A percentile compares a stretch with the other conserved stretches of the same genome.
phyloP scores from a whole-genome alignment of 139 green algal species.

The Astrephomene gubernaculifera region DNA sequence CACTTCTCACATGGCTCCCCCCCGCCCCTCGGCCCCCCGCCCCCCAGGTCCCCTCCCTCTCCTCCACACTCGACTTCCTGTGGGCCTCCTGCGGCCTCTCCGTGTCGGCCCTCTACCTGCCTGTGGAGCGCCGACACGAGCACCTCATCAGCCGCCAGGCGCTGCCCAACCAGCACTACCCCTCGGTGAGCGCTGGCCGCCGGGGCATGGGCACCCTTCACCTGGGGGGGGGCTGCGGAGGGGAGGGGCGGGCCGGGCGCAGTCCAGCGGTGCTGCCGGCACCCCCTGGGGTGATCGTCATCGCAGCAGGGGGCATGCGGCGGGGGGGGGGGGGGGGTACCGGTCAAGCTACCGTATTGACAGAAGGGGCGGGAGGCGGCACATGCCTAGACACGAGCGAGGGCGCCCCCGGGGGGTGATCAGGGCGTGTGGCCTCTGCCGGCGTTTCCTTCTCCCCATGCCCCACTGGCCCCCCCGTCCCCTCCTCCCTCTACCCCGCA shows the following conservation, averaged over 20 bases:
- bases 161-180: constrained; percentile 63
- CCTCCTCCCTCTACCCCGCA: neutral
- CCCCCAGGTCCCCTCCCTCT: constrained; percentile 22
- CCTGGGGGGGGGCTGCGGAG: neutral
- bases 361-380: too few relatives aligned
- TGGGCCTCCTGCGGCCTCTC: constrained; percentile 50
- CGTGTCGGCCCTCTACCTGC: constrained; percentile 40
- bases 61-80: constrained; percentile 63
- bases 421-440: too few relatives aligned
- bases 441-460: neutral
- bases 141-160: constrained; percentile 7
- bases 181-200: constrained; percentile 32
- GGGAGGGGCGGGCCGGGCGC: neutral
- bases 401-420: too few relatives aligned
- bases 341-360: too few relatives aligned
- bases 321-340: too few relatives aligned
- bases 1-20: too few relatives aligned
- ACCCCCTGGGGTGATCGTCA: too few relatives aligned
- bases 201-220: neutral
- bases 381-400: too few relatives aligned
- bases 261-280: too few relatives aligned
- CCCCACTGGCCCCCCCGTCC: neutral
- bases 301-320: too few relatives aligned
- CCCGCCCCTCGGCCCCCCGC: neutral
- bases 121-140: constrained; percentile 29